These are phyloP conservation scores for Tilletia horrida DNA, from an alignment of 1,284 basidiomycete genomes.

Conservation along the genomic window DNA sequence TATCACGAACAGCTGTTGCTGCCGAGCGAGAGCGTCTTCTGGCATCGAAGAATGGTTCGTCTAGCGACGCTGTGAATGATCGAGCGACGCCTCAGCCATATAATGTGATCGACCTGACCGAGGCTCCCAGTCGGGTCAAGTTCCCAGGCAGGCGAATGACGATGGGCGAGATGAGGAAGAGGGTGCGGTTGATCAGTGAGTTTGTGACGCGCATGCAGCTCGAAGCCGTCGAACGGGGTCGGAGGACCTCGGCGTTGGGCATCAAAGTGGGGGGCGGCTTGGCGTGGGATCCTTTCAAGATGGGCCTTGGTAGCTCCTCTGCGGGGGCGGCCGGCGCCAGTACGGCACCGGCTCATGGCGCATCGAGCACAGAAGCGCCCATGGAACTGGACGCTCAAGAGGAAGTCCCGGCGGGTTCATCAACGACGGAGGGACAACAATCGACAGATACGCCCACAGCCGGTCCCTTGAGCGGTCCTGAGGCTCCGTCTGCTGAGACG, in stretches of 20 bases:
- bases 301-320: background rate
- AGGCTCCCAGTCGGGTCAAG: conserved; percentile 84
- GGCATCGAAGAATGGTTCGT: background rate
- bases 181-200: conserved; percentile 83
- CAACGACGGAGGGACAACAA: too few relatives aligned
- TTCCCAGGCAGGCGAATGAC: conserved; percentile 93
- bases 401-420: background rate
- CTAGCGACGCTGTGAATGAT: background rate
- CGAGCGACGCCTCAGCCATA: conserved; percentile 35
- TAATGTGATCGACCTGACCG: conserved; percentile 57
- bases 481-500: background rate
- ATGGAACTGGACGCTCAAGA: background rate
- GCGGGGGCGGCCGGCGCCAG: too few relatives aligned
- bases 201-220: conserved; percentile 64
- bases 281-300: background rate
- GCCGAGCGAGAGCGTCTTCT: background rate
- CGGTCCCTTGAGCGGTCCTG: too few relatives aligned
- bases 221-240: conserved; percentile 55
- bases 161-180: conserved; percentile 92
- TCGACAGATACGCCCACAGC: too few relatives aligned
- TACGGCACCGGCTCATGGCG: background rate
- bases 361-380: background rate
- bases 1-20: conserved; percentile 7
- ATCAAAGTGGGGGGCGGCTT: conserved; percentile 50
- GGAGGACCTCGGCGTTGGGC: conserved; percentile 59